These are phyloP conservation scores for Fraxinus dipetala DNA, from an alignment of 305 asterid genomes.

Conservation along the genomic window DNA sequence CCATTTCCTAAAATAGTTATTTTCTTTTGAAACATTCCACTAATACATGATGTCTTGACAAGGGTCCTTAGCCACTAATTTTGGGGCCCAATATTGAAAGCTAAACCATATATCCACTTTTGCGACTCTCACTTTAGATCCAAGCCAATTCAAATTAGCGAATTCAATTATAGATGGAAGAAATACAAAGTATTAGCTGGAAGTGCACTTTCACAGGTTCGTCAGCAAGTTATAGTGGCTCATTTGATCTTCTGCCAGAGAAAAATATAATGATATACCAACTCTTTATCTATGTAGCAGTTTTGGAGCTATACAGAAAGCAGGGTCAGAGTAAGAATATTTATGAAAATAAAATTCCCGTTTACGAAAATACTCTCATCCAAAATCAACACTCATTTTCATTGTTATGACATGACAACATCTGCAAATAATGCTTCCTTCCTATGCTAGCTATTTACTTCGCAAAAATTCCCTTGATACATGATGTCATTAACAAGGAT, in stretches of 20 bases:
- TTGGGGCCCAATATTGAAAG: neutral
- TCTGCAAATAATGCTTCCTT: neutral
- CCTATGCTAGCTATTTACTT: neutral
- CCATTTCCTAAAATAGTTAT: neutral
- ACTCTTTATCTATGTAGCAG: neutral
- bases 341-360: neutral
- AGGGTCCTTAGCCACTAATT: neutral
- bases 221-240: neutral
- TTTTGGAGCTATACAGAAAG: neutral
- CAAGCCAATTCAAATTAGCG: neutral
- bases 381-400: neutral
- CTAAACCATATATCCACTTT: neutral
- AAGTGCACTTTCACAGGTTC: neutral
- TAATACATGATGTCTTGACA: neutral
- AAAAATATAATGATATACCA: neutral
- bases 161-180: neutral
- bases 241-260: neutral
- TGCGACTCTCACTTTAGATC: neutral
- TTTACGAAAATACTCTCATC: neutral
- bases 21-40: neutral
- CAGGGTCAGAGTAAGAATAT: neutral
- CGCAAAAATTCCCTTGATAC: neutral
- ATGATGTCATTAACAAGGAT: neutral
- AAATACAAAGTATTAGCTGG: neutral
- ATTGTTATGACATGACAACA: neutral